Base-by-base conservation (phyloP, 225 moss, liverwort and hornwort genomes). In the Lunularia cruciata region DNA sequence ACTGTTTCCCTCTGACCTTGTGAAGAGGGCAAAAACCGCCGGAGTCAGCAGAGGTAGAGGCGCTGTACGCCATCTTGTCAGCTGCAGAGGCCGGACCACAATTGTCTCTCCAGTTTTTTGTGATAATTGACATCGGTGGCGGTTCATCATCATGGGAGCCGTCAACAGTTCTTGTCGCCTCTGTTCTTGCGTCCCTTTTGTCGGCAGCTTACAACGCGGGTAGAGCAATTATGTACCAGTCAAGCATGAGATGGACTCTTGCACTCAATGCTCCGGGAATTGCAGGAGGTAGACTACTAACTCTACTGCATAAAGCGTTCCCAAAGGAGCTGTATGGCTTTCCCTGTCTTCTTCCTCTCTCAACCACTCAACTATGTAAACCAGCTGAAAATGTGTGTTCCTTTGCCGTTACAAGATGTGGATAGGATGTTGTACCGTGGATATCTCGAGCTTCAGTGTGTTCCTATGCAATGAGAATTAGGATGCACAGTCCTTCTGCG, bases 81-180 rank as follows among this genome's bases (percentile, higher is more conserved):
- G 72, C 36, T 11, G 72, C 72, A 6, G 72, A 72, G 63, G 62
- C 48, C 27, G 72, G 60, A 3, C 72, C 63, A 22, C 72, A 72
- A 30, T 32, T 72, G 16, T 30, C 51, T 4, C 47, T 72, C 26
- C 72, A 72, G 52, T 28, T 62, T 26, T 11, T 28, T 0, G 47
- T 63, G 6, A 23, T 72, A n/a, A 51, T 72, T 15, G 37, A 37
- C 12, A 7, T 72, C 16, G 72, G 72, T 11, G 47, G 25, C 14
- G 36, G 43, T 23, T 39, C 34, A 0, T 7, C 32, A 19, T 36
- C 34, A 25, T 68, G 68, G 68, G 12, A 68, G 27, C 39, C 56
- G 5, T n/a, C 39, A 14, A 5, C 10, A 3, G 9, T 63, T 8
- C 52, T 72, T 13, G 27, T 63, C 0, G 15, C 38, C 20, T 72